Evolutionary conservation across 345 rosid species (phyloP).

Genomic region (Pugionium cornutum): DNA sequence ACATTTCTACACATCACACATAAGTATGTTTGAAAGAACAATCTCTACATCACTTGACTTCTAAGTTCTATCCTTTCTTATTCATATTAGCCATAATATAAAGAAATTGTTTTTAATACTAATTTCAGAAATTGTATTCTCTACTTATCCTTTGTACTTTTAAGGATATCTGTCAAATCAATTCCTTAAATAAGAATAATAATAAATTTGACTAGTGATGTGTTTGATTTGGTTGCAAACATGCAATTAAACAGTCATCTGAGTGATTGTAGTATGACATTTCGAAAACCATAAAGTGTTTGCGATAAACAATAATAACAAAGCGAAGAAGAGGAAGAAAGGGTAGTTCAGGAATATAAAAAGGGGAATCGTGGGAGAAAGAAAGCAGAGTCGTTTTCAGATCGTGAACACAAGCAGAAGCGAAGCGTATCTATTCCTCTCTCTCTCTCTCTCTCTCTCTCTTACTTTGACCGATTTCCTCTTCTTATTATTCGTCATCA

Average conservation of each 20-base stretch:
- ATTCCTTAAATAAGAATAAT: constrained; percentile 32
- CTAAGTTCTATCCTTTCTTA: not conserved
- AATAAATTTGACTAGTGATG: constrained; percentile 24
- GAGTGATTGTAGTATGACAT: not conserved
- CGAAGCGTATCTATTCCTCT: constrained; percentile 28
- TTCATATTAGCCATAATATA: not conserved
- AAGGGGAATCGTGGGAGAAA: constrained; percentile 23
- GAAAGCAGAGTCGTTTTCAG: constrained; percentile 43
- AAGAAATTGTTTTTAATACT: constrained; percentile 3
- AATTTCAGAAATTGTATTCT: constrained; percentile 33
- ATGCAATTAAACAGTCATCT: not conserved
- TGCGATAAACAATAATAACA: not conserved
- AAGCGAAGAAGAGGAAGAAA: not conserved
- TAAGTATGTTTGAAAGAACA: not conserved
- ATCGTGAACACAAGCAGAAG: constrained; percentile 37
- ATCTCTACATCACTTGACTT: not conserved
- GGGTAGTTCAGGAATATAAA: constrained; percentile 13
- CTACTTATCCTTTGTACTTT: constrained; percentile 26
- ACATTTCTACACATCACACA: too few relatives aligned
- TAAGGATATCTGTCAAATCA: constrained; percentile 38
- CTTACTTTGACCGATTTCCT: constrained; percentile 46
- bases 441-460: constrained; percentile 42
- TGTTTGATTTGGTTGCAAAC: constrained; percentile 4
- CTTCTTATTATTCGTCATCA: constrained; percentile 33
- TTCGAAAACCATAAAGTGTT: not conserved